phyloP scores from a whole-genome alignment of 441 rosid genomes.

The Croton laevigatus region DNA sequence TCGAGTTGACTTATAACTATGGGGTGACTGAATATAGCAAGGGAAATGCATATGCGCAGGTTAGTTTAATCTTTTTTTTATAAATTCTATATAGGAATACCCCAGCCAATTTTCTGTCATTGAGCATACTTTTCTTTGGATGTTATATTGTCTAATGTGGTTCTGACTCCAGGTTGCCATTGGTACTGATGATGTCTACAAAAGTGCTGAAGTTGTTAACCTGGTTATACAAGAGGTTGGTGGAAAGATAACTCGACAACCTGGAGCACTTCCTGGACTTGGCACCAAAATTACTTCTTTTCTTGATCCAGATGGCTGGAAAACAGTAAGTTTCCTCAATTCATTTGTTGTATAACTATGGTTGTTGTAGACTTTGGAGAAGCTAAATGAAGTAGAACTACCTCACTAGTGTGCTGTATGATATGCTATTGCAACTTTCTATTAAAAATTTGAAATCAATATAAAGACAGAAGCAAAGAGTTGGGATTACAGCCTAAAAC shows the following conservation, averaged over 20 bases:
- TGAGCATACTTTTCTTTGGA: not conserved
- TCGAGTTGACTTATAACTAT: conserved; percentile 85
- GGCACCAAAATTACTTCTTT: conserved; percentile 84
- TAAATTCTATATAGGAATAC: not conserved
- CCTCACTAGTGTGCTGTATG: not conserved
- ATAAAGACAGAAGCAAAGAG: not conserved
- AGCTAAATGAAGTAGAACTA: not conserved
- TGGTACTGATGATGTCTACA: conserved; percentile 89
- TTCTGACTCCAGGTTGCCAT: conserved; percentile 57
- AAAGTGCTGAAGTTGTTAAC: conserved; percentile 83
- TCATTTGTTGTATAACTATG: not conserved
- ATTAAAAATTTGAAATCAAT: not conserved
- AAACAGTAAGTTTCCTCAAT: conserved; percentile 54
- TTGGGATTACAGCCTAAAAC: too few relatives aligned
- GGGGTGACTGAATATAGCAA: conserved; percentile 90
- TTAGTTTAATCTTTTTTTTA: conserved; percentile 21
- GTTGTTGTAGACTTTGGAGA: not conserved
- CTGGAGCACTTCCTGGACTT: conserved; percentile 88
- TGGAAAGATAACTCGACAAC: conserved; percentile 84
- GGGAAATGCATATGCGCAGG: conserved; percentile 97
- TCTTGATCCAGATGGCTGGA: conserved; percentile 98
- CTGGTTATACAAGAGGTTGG: conserved; percentile 75
- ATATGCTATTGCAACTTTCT: not conserved
- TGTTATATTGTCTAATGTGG: conserved; percentile 1
- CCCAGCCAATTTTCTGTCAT: not conserved